Conservation (phyloP, 257 asterid species). For the Capsicum pubescens region DNA sequence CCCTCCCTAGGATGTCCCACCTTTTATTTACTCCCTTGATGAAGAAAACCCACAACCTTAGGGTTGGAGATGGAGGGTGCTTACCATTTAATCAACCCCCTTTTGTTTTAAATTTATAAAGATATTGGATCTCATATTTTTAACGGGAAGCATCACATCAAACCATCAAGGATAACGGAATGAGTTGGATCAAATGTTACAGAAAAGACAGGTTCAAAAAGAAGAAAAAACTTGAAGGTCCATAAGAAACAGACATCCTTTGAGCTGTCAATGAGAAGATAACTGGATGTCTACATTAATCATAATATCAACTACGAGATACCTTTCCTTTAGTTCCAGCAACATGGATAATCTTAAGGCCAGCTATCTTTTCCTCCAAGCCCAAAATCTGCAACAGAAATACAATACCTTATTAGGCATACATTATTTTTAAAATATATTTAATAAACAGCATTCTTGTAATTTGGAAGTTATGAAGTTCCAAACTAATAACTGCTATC, state of each 20-base stretch:
- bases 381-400: conserved; percentile 69
- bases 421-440: background rate
- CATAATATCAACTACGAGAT: conserved; percentile 28
- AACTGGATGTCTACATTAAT: background rate
- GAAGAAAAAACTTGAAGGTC: background rate
- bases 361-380: conserved; percentile 63
- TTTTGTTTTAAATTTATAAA: background rate
- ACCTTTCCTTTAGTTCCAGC: conserved; percentile 98
- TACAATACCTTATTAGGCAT: conserved; percentile 25
- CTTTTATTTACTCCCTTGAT: too few relatives aligned
- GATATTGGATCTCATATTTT: background rate
- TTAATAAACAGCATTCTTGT: background rate
- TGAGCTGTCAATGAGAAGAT: background rate
- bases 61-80: too few relatives aligned
- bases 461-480: conserved; percentile 6
- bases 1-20: too few relatives aligned
- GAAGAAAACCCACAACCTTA: too few relatives aligned
- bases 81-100: too few relatives aligned
- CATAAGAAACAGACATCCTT: background rate
- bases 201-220: background rate
- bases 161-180: background rate
- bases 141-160: background rate
- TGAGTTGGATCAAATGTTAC: conserved; percentile 8
- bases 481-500: conserved; percentile 4
- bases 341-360: conserved; percentile 78